phyloP scores from a whole-genome alignment of 768 basidiomycete species.

The Macrocybe gigantea region DNA sequence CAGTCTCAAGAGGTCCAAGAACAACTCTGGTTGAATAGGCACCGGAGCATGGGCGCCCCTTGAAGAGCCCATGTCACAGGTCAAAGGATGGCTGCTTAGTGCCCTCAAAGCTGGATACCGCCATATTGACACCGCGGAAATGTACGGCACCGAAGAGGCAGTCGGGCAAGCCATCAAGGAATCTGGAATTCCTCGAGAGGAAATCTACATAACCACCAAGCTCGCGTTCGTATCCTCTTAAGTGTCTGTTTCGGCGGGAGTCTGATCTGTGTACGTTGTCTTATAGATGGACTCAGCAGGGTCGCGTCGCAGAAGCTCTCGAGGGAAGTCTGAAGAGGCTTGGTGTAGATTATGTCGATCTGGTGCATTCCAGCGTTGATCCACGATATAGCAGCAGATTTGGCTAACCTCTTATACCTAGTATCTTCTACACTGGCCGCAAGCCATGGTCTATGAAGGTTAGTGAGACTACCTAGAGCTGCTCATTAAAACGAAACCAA shows the following conservation, averaged over 20 bases:
- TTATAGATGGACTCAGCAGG: conserved; percentile 30
- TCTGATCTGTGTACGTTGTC: no score
- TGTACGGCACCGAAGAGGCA: neutral
- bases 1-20: no score
- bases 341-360: conserved; percentile 41
- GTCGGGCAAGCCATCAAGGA: conserved; percentile 8
- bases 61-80: no score
- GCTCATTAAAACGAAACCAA: neutral
- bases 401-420: conserved; percentile 8
- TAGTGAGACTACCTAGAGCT: neutral
- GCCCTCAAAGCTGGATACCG: neutral
- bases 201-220: conserved; percentile 17
- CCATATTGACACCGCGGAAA: neutral
- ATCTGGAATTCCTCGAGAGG: conserved; percentile 4
- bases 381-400: neutral
- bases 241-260: no score
- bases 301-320: conserved; percentile 32
- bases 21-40: no score
- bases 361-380: conserved; percentile 17
- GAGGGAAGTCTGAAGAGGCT: conserved; percentile 34
- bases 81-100: no score
- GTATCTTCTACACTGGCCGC: conserved; percentile 51
- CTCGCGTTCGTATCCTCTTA: no score
- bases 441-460: conserved; percentile 27
- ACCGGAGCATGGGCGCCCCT: no score